Percentiles rank a stretch among this genome's conserved stretches.
Evolutionary conservation across 2,329 filamentous ascomycete species (phyloP).

Genomic region (Botrytis paeoniae): DNA sequence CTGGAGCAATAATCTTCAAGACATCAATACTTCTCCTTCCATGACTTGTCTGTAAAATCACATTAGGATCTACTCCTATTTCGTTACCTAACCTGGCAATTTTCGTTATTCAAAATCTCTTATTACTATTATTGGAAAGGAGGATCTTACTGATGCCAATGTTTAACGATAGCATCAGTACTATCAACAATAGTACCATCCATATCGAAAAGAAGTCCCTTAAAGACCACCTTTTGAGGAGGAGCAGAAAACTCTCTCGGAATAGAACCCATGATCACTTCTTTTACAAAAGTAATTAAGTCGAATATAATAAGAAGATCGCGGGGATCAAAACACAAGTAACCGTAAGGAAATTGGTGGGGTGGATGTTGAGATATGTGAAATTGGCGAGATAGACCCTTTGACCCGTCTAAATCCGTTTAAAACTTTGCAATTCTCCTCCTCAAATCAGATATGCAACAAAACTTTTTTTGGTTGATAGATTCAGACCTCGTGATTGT

Average conservation of each 20-base stretch:
- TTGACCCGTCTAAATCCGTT: not conserved
- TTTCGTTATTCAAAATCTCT: not conserved
- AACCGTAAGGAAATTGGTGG: constrained; percentile 26
- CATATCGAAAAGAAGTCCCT: constrained; percentile 58
- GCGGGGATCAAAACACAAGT: constrained; percentile 24
- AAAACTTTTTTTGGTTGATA: constrained; percentile 20
- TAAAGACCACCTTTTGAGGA: constrained; percentile 31
- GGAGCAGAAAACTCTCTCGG: constrained; percentile 26
- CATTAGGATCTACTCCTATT: constrained; percentile 77
- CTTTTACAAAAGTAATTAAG: not conserved
- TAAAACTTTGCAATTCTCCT: constrained; percentile 10
- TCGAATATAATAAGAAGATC: not conserved
- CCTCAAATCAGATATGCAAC: constrained; percentile 21
- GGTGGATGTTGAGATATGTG: constrained; percentile 30
- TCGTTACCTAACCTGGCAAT: constrained; percentile 70
- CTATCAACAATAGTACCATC: constrained; percentile 79
- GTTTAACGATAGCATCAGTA: constrained; percentile 71
- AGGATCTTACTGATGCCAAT: constrained; percentile 58
- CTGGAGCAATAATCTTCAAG: constrained; percentile 72
- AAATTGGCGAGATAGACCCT: constrained; percentile 19
- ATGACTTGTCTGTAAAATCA: constrained; percentile 87
- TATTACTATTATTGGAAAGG: not conserved
- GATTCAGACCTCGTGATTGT: constrained; percentile 15
- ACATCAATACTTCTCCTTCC: constrained; percentile 87
- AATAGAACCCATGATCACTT: constrained; percentile 30